phyloP scores from a whole-genome alignment of 2,329 filamentous ascomycete species.

The Beauveria sp. region DNA sequence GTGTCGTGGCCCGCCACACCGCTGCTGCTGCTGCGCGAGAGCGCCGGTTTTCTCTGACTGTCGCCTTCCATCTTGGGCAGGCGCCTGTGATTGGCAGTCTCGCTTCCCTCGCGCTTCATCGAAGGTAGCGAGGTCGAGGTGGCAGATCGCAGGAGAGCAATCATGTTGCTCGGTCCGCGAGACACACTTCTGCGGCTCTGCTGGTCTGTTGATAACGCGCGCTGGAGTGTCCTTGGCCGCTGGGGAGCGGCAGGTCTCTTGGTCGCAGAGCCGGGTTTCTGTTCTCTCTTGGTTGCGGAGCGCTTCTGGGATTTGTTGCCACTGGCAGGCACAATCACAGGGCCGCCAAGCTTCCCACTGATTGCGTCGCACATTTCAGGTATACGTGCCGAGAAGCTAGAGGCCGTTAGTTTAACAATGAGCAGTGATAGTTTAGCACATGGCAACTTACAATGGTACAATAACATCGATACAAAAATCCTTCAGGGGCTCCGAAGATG shows the following conservation, averaged over 20 bases:
- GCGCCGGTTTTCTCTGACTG: slow-evolving; percentile 27
- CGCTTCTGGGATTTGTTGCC: slow-evolving; percentile 43
- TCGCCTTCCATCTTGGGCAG: slow-evolving; percentile 36
- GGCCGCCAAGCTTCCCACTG: slow-evolving; percentile 70
- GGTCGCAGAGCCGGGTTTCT: slow-evolving; percentile 44
- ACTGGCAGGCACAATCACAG: slow-evolving; percentile 48
- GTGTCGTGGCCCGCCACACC: slow-evolving; percentile 45
- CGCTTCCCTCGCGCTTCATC: slow-evolving; percentile 63
- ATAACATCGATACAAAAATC: slow-evolving; percentile 78
- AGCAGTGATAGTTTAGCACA: neutral
- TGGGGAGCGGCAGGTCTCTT: slow-evolving; percentile 39
- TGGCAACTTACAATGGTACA: slow-evolving; percentile 60
- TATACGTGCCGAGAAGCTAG: slow-evolving; percentile 66
- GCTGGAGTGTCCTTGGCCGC: slow-evolving; percentile 47
- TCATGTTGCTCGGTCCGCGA: slow-evolving; percentile 48
- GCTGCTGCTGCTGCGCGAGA: slow-evolving; percentile 36
- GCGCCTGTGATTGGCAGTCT: slow-evolving; percentile 44
- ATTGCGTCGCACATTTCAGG: slow-evolving; percentile 63
- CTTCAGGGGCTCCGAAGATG: slow-evolving; percentile 54
- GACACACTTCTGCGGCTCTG: slow-evolving; percentile 46
- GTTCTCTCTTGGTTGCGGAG: slow-evolving; percentile 33
- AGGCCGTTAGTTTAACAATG: slow-evolving; percentile 25
- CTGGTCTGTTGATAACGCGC: slow-evolving; percentile 54
- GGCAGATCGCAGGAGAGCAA: slow-evolving; percentile 60
- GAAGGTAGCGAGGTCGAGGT: slow-evolving; percentile 53